phyloP scores from a whole-genome alignment of 1,139 yeast species.

The Candida sp. region DNA sequence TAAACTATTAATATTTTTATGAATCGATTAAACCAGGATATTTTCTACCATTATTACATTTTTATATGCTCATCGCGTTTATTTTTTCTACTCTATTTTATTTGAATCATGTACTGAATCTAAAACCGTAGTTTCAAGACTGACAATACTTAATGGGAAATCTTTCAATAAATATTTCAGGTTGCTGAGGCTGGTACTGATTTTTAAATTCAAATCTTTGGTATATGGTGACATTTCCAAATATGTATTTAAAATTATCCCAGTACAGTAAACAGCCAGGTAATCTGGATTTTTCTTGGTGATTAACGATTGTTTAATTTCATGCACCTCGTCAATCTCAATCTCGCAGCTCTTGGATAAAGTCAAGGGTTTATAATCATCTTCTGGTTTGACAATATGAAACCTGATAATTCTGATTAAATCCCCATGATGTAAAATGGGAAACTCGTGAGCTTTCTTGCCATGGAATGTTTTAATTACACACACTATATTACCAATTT shows the following conservation, averaged over 20 bases:
- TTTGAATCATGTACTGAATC: background rate
- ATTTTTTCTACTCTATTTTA: no score
- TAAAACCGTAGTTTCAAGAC: constrained; percentile 2
- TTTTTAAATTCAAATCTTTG: constrained; percentile 15
- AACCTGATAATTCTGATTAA: constrained; percentile 28
- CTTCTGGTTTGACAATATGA: constrained; percentile 13
- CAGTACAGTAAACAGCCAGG: constrained; percentile 24
- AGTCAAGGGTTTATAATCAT: constrained; percentile 1
- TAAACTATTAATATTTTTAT: constrained; percentile 5
- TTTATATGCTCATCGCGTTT: no score
- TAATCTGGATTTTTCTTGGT: constrained; percentile 13
- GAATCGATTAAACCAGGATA: background rate
- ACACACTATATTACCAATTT: constrained; percentile 35
- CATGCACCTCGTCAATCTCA: background rate
- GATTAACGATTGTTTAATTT: constrained; percentile 4
- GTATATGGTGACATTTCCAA: constrained; percentile 17
- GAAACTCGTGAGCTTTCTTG: constrained; percentile 18
- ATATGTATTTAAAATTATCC: constrained; percentile 27
- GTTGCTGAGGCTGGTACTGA: constrained; percentile 10
- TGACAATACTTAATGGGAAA: constrained; percentile 1
- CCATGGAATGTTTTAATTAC: constrained; percentile 31
- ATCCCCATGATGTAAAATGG: constrained; percentile 30
- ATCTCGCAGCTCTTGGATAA: background rate
- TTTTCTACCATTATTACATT: no score
- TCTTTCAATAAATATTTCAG: background rate